Percentiles rank a stretch among this genome's conserved stretches.
phyloP scores from a whole-genome alignment of 345 rosid genomes.

The Cardamine resedifolia region DNA sequence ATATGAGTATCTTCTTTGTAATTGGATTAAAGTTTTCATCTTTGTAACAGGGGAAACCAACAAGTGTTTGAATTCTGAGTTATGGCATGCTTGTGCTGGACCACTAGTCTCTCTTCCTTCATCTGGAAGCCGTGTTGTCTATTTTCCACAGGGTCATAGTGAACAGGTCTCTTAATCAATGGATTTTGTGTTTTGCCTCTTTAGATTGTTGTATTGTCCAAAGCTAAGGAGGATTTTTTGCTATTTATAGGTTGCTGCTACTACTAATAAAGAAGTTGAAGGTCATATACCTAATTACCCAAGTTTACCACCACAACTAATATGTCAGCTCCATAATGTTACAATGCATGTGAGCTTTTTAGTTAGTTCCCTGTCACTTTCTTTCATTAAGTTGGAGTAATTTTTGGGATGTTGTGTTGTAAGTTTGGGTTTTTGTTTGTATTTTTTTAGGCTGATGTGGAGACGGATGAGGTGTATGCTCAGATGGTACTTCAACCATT shows the following conservation, averaged over 20 bases:
- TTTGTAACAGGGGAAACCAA: conserved; percentile 43
- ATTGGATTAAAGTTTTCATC: neutral
- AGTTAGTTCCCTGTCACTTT: conserved; percentile 32
- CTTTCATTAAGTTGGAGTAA: conserved; percentile 20
- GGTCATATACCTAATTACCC: conserved; percentile 57
- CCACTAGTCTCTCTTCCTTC: conserved; percentile 55
- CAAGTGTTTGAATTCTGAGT: conserved; percentile 55
- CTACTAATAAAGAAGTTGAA: conserved; percentile 58
- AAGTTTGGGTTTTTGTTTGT: conserved; percentile 4
- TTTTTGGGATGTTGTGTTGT: conserved; percentile 16
- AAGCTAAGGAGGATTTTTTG: conserved; percentile 19
- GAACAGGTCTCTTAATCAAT: conserved; percentile 46
- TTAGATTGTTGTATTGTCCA: conserved; percentile 1
- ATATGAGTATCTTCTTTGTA: neutral
- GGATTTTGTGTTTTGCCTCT: neutral
- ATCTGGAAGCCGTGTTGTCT: conserved; percentile 51
- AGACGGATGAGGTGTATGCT: conserved; percentile 55
- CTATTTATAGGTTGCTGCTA: conserved; percentile 51
- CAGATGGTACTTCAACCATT: conserved; percentile 56
- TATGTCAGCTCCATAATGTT: conserved; percentile 62
- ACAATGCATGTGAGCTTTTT: conserved; percentile 58
- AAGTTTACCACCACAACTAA: conserved; percentile 52
- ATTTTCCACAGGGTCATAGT: conserved; percentile 58
- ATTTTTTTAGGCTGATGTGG: conserved; percentile 47
- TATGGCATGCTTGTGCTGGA: conserved; percentile 69